Conservation (phyloP, 352 stramenopile genomes). For the Aphanomyces astaci region DNA sequence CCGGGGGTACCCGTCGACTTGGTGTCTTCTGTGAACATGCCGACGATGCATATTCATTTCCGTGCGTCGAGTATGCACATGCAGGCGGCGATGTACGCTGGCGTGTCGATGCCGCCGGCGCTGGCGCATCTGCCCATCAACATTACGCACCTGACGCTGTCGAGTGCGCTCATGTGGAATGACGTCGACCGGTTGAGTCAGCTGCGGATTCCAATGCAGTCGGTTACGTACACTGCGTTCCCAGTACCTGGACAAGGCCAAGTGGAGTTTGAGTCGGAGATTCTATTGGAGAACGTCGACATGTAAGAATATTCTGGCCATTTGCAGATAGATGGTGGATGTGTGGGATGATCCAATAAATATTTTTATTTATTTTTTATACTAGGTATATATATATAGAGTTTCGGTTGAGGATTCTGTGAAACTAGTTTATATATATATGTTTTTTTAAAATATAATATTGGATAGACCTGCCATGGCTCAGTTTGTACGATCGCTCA, state of each 20-base stretch:
- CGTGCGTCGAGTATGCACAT: not conserved
- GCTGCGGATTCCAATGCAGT: not conserved
- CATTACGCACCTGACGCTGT: conserved; percentile 10
- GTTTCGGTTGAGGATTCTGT: too few relatives aligned
- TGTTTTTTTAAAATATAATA: too few relatives aligned
- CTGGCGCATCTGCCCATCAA: conserved; percentile 11
- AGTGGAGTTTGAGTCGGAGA: conserved; percentile 4
- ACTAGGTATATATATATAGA: too few relatives aligned
- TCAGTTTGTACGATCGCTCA: not conserved
- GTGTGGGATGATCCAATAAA: too few relatives aligned
- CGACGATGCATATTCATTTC: conserved; percentile 9
- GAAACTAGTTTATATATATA: too few relatives aligned
- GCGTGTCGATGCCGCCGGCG: conserved; percentile 3
- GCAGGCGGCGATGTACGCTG: conserved; percentile 6
- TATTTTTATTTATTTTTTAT: too few relatives aligned
- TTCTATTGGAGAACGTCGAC: not conserved
- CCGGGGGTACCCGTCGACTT: conserved; percentile 3
- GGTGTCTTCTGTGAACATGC: not conserved
- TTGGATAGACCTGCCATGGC: conserved; percentile 12
- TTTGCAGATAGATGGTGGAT: not conserved
- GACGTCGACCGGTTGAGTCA: not conserved
- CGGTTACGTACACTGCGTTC: conserved; percentile 2
- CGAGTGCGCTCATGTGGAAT: not conserved
- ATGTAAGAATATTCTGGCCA: too few relatives aligned
- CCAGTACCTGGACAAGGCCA: not conserved